Conservation (phyloP, 164 flowering plant species). For the Berberis thunbergii region DNA sequence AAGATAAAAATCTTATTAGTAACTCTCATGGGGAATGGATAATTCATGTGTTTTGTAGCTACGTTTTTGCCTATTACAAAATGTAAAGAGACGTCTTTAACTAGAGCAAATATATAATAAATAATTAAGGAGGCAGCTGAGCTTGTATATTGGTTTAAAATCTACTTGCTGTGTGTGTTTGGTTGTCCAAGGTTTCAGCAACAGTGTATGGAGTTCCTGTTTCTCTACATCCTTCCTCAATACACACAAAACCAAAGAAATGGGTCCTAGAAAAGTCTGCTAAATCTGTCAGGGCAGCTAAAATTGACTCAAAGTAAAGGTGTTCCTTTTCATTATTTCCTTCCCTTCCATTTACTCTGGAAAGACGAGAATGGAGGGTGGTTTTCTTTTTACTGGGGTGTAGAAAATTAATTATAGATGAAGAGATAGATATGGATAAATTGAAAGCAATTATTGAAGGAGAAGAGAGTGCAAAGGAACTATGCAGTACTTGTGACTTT, state of each 20-base stretch:
- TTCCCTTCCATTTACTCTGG: no score
- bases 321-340: constrained; percentile 2
- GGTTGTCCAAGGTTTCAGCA: constrained; percentile 7
- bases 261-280: constrained; percentile 6
- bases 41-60: no score
- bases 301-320: constrained; percentile 18
- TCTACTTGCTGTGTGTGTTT: neutral
- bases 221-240: constrained; percentile 9
- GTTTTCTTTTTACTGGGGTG: no score
- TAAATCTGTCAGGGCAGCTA: constrained; percentile 19
- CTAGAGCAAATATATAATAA: constrained; percentile 18
- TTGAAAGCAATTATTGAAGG: constrained; percentile 6
- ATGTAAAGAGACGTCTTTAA: constrained; percentile 33
- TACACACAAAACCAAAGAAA: neutral
- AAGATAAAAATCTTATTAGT: no score
- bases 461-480: neutral
- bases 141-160: neutral
- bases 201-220: constrained; percentile 18
- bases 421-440: neutral
- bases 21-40: no score
- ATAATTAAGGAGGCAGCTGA: constrained; percentile 9
- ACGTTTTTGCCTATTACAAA: no score
- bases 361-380: no score
- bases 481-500: neutral
- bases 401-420: no score